Conservation (phyloP, 2,329 filamentous ascomycete genomes). For the Fusarium sp. region DNA sequence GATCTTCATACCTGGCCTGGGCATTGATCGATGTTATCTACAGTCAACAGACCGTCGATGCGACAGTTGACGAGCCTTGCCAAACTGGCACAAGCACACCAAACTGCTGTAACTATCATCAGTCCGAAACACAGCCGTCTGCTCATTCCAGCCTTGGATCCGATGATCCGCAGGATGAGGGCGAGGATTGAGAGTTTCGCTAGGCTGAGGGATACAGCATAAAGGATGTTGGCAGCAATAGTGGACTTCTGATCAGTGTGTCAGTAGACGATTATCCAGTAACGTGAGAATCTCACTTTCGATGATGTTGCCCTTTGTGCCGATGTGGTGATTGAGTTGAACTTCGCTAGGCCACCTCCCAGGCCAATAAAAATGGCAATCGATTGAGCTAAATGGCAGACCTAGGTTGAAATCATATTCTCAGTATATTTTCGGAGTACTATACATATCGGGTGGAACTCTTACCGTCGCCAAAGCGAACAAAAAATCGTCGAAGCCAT, state of each 20-base stretch:
- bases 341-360: constrained; percentile 27
- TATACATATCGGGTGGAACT: neutral
- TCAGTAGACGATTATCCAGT: neutral
- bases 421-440: too few relatives aligned
- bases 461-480: constrained; percentile 33
- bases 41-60: constrained; percentile 11
- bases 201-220: constrained; percentile 16
- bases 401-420: neutral
- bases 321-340: constrained; percentile 26
- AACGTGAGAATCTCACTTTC: neutral
- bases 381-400: constrained; percentile 34
- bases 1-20: constrained; percentile 30
- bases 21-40: constrained; percentile 20
- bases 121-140: constrained; percentile 28
- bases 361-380: constrained; percentile 41
- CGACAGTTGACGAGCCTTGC: constrained; percentile 33
- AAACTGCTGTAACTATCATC: constrained; percentile 16
- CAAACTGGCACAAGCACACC: constrained; percentile 23
- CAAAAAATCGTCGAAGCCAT: constrained; percentile 37
- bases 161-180: constrained; percentile 40
- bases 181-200: constrained; percentile 42
- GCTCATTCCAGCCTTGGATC: constrained; percentile 34
- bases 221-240: constrained; percentile 24
- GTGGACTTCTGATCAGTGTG: neutral
- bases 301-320: constrained; percentile 36